These are phyloP conservation scores for Posidonia oceanica DNA, from an alignment of 116 monocot genomes.

Conservation along the genomic window DNA sequence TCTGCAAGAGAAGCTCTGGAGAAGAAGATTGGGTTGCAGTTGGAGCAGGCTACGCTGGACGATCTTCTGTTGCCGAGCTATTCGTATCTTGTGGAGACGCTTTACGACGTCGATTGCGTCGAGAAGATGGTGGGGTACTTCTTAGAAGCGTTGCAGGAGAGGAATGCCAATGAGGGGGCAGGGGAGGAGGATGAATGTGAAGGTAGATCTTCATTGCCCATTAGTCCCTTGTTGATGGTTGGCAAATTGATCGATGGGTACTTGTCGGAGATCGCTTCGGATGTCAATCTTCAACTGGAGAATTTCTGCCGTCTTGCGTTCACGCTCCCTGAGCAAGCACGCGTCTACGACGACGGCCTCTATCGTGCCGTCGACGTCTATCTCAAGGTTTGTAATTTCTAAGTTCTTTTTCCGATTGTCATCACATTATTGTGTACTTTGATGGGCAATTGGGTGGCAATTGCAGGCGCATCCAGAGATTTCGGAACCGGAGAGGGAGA, in stretches of 20 bases:
- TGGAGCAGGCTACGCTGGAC: constrained; percentile 73
- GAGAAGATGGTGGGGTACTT: constrained; percentile 63
- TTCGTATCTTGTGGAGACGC: constrained; percentile 63
- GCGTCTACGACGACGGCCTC: constrained; percentile 81
- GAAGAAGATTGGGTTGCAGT: constrained; percentile 55
- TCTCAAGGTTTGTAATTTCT: constrained; percentile 48
- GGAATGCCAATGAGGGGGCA: neutral
- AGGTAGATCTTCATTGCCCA: neutral
- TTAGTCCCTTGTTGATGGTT: constrained; percentile 24
- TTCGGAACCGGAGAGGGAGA: constrained; percentile 62
- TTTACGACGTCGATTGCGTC: constrained; percentile 91
- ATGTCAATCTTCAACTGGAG: constrained; percentile 54
- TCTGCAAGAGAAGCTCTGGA: constrained; percentile 36
- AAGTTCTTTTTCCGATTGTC: too few species aligned
- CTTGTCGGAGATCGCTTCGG: constrained; percentile 82
- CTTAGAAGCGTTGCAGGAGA: constrained; percentile 26
- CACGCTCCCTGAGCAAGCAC: constrained; percentile 51
- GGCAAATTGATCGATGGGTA: constrained; percentile 78
- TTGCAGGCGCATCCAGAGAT: constrained; percentile 63
- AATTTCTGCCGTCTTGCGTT: constrained; percentile 74
- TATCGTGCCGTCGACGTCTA: constrained; percentile 91
- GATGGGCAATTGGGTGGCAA: neutral
- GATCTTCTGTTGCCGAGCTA: constrained; percentile 91
- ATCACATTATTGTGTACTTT: too few species aligned
- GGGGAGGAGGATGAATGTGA: constrained; percentile 9